Evolutionary conservation across 768 basidiomycete genomes (phyloP), one percentile per base, ranked within the genome.

Genomic region (Lactarius pseudohatsudake): DNA sequence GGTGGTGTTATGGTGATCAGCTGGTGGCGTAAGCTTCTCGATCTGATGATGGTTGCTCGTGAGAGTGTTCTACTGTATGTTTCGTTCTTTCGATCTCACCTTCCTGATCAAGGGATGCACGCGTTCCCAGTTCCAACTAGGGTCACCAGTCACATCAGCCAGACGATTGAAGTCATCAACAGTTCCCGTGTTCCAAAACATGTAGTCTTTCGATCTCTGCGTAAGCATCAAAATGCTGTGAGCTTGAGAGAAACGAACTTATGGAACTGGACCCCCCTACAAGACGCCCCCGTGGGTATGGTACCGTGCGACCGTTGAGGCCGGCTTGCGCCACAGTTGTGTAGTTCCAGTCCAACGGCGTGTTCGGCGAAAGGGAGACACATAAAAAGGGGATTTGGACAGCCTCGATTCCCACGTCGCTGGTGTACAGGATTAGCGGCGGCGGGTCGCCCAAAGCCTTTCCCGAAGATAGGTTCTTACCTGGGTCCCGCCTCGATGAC

Each of bases 1-100:
- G 13, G 76, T 71, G 15, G 76, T 77, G 70, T 80, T 70, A 64
- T 79, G 79, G 34, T 73, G 70, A 65, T 81, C 79, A n/a, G 75
- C 75, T 0, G 81, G 79, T 16, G 75, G 67, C 2, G 76, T 74
- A 32, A 77, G 73, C 60, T 75, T 75, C 70, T 81, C 80, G 69
- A 77, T 76, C 79, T 80, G 22, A 30, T 11, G 41, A 61, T 30
- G 28, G 18, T 22, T 34, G 6, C 26, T 20, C 6, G 16, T 22
- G 16, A 32, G n/a, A 47, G 18, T 18, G 13, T 15, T 56, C 16
- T 6, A 38, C 11, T 38, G 36, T 38, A 45, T 41, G 45, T 50
- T 28, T 26, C 15, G 18, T 40, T 28, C 30, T 15, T 18, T 20
- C 28, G 30, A 4, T 30, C 34, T 16, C 28, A 65, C 64, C 64